Conservation (phyloP, 768 basidiomycete species). For the Hericium rajendrae region DNA sequence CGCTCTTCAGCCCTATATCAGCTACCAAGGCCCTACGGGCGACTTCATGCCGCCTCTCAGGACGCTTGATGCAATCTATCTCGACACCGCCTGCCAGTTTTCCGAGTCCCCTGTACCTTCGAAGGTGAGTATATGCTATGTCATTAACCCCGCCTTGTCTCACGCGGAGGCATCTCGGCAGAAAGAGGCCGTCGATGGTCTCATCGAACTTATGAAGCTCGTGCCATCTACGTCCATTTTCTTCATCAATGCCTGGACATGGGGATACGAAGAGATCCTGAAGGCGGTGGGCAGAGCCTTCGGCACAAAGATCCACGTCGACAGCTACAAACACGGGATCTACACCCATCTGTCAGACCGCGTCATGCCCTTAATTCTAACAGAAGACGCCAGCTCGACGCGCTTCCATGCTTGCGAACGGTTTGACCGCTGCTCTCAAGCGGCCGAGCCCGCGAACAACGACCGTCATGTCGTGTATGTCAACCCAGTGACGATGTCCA, state of each 20-base stretch:
- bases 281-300: conserved; percentile 67
- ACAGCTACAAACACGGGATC: conserved; percentile 75
- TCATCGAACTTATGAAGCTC: conserved; percentile 59
- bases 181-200: conserved; percentile 55
- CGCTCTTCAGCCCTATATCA: conserved; percentile 62
- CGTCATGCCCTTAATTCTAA: conserved; percentile 49
- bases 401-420: conserved; percentile 95
- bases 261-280: conserved; percentile 90
- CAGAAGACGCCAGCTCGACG: conserved; percentile 48
- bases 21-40: conserved; percentile 12
- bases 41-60: conserved; percentile 11
- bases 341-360: conserved; percentile 52
- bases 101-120: conserved; percentile 17
- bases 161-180: conserved; percentile 20
- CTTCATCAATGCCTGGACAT: conserved; percentile 91
- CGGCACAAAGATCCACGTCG: conserved; percentile 66
- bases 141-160: too few relatives aligned
- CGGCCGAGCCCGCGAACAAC: conserved; percentile 25
- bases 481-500: conserved; percentile 72
- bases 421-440: conserved; percentile 55
- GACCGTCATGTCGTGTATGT: conserved; percentile 66
- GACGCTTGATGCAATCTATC: conserved; percentile 66
- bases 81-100: conserved; percentile 71
- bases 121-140: not conserved
- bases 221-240: conserved; percentile 64